These are phyloP conservation scores for Ophiocordyceps camponoti-rufipedis DNA, from an alignment of 2,329 filamentous ascomycete species.

Conservation along the genomic window DNA sequence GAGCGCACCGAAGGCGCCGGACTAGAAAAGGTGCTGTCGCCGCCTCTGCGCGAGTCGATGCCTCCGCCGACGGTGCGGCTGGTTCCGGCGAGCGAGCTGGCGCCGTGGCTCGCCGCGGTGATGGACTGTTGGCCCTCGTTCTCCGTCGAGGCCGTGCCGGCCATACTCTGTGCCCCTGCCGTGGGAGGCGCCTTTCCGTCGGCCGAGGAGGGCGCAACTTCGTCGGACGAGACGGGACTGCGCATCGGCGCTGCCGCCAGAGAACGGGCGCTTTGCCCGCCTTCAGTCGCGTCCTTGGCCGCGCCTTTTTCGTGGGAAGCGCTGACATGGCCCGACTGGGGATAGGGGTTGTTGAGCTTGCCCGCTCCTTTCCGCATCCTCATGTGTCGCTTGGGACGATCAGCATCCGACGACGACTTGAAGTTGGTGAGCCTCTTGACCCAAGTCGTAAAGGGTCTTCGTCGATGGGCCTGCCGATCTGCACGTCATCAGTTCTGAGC, in stretches of 20 bases:
- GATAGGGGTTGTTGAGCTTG: conserved; percentile 82
- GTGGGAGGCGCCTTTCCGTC: conserved; percentile 39
- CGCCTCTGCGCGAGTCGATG: conserved; percentile 50
- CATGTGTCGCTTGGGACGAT: conserved; percentile 20
- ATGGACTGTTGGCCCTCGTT: conserved; percentile 59
- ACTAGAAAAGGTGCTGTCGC: conserved; percentile 62
- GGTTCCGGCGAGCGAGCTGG: conserved; percentile 53
- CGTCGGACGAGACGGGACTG: conserved; percentile 34
- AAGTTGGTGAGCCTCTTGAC: conserved; percentile 86
- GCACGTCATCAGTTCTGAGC: conserved; percentile 4
- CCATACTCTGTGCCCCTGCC: conserved; percentile 52
- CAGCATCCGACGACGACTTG: conserved; percentile 52
- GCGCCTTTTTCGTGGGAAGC: conserved; percentile 8
- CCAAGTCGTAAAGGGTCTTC: conserved; percentile 79
- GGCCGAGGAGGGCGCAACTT: conserved; percentile 41
- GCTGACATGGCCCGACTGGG: conserved; percentile 49
- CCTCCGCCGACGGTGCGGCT: conserved; percentile 50
- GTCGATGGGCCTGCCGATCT: conserved; percentile 52
- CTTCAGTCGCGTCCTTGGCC: conserved; percentile 13
- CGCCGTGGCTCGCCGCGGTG: conserved; percentile 54
- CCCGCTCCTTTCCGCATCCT: conserved; percentile 32
- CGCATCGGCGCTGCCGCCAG: conserved; percentile 37
- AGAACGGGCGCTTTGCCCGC: conserved; percentile 27
- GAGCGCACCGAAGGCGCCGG: conserved; percentile 67
- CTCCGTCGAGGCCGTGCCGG: conserved; percentile 71